phyloP scores from a whole-genome alignment of 2,329 filamentous ascomycete species.

The Xylaria multiplex region DNA sequence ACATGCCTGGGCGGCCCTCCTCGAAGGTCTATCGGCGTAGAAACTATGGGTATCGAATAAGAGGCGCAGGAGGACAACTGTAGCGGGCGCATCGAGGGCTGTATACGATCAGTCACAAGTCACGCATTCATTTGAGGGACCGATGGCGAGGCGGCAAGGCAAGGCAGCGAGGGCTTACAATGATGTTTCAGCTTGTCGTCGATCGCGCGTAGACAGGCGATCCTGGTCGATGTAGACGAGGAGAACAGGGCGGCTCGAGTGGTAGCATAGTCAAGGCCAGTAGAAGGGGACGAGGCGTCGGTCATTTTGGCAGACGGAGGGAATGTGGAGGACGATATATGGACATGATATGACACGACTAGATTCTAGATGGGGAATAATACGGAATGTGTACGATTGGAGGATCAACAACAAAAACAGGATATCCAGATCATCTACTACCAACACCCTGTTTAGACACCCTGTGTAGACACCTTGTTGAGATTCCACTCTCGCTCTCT shows the following conservation, averaged over 20 bases:
- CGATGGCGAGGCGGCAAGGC: too few relatives aligned
- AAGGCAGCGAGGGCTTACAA: constrained; percentile 54
- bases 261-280: constrained; percentile 61
- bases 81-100: constrained; percentile 61
- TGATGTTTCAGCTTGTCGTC: constrained; percentile 66
- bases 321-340: constrained; percentile 19
- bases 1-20: constrained; percentile 84
- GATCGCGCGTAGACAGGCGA: constrained; percentile 63
- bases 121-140: background rate
- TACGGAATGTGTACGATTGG: background rate
- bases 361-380: too few relatives aligned
- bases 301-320: constrained; percentile 36
- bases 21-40: constrained; percentile 86
- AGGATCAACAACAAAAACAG: background rate
- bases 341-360: constrained; percentile 27
- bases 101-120: constrained; percentile 39
- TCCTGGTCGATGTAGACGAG: constrained; percentile 69
- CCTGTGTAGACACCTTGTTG: background rate
- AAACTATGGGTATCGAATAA: constrained; percentile 89
- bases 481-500: background rate
- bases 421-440: background rate
- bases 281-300: constrained; percentile 44
- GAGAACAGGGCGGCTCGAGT: constrained; percentile 65
- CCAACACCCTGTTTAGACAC: background rate
- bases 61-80: constrained; percentile 70